Conservation (phyloP, 2,329 filamentous ascomycete species). For the Daldinia sp. region DNA sequence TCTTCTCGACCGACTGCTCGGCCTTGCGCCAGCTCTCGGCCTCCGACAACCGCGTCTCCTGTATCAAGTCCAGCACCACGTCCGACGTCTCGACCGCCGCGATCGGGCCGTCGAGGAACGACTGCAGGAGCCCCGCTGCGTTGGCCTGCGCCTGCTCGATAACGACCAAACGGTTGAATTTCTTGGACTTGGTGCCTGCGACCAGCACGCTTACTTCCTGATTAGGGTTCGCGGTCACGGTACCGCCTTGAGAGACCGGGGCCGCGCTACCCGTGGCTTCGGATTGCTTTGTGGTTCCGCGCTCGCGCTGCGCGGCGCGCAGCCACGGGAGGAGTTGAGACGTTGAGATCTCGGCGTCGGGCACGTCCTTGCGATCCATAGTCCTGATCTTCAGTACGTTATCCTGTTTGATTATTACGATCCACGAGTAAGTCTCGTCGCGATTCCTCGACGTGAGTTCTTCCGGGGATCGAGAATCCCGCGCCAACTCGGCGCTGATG, state of each 20-base stretch:
- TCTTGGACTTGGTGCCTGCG: slow-evolving; percentile 86
- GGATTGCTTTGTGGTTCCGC: slow-evolving; percentile 63
- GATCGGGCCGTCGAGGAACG: slow-evolving; percentile 82
- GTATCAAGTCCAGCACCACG: slow-evolving; percentile 80
- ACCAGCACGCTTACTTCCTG: slow-evolving; percentile 88
- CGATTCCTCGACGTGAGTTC: slow-evolving; percentile 81
- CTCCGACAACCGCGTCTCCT: slow-evolving; percentile 80
- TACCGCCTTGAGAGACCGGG: slow-evolving; percentile 41
- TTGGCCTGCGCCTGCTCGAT: slow-evolving; percentile 79
- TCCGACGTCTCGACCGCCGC: slow-evolving; percentile 91
- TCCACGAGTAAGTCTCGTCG: slow-evolving; percentile 84
- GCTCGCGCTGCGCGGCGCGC: slow-evolving; percentile 82
- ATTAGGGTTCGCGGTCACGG: slow-evolving; percentile 57
- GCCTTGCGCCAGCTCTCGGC: slow-evolving; percentile 85
- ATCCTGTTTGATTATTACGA: slow-evolving; percentile 87
- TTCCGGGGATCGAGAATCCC: slow-evolving; percentile 82
- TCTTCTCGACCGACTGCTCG: slow-evolving; percentile 80
- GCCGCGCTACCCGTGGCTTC: slow-evolving; percentile 24
- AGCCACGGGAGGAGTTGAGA: slow-evolving; percentile 84
- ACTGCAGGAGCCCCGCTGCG: slow-evolving; percentile 72
- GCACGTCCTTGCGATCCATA: slow-evolving; percentile 78
- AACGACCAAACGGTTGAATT: slow-evolving; percentile 87
- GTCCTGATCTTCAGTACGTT: slow-evolving; percentile 83
- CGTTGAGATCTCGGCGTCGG: slow-evolving; percentile 79
- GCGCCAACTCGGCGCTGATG: slow-evolving; percentile 88